Evolutionary conservation across 2,329 filamentous ascomycete species (phyloP).

Genomic region (Nemania sp.): DNA sequence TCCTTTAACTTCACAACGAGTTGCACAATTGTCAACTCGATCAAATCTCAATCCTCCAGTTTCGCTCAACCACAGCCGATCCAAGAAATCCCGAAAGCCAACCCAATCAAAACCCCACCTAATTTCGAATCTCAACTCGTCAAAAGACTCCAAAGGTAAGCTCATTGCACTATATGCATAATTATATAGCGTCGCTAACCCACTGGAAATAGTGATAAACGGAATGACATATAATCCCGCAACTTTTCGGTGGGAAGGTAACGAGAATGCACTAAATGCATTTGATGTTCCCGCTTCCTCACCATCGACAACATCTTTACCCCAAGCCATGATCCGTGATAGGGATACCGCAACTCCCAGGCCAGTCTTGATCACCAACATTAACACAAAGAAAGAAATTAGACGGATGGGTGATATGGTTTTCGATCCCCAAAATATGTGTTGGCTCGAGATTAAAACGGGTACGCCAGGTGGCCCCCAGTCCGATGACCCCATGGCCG

Average conservation of each 20-base stretch:
- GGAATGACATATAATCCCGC: conserved; percentile 96
- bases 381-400: conserved; percentile 84
- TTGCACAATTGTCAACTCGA: conserved; percentile 64
- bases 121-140: conserved; percentile 83
- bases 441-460: conserved; percentile 85
- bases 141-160: conserved; percentile 85
- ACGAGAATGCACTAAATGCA: conserved; percentile 83
- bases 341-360: conserved; percentile 71
- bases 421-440: conserved; percentile 97
- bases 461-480: conserved; percentile 62
- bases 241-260: conserved; percentile 93
- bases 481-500: conserved; percentile 69
- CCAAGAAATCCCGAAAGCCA: conserved; percentile 68
- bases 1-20: conserved; percentile 67
- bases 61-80: conserved; percentile 59
- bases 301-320: conserved; percentile 63
- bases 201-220: conserved; percentile 73
- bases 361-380: conserved; percentile 89
- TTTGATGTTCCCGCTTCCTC: conserved; percentile 77
- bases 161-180: not conserved
- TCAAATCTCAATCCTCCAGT: conserved; percentile 60
- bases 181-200: conserved; percentile 1
- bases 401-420: conserved; percentile 99
- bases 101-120: conserved; percentile 82
- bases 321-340: conserved; percentile 61